These are phyloP conservation scores for Omphalea diandra DNA, from an alignment of 441 rosid species.

Conservation along the genomic window DNA sequence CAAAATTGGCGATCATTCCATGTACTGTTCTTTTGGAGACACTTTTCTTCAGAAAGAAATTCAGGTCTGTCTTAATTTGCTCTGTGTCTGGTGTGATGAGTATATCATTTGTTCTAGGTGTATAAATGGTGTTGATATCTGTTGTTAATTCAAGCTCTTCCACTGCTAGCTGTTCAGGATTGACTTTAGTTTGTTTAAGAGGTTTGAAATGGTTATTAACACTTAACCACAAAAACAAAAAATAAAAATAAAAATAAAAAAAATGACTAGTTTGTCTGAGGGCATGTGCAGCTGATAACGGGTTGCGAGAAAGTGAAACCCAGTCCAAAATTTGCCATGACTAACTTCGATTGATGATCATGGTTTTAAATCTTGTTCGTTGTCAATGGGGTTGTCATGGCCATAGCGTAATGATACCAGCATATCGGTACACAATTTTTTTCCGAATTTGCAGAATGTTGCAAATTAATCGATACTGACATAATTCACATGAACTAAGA, in stretches of 20 bases:
- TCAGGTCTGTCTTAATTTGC: constrained; percentile 59
- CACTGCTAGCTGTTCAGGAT: not conserved
- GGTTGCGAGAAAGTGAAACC: not conserved
- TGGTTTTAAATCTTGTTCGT: no score
- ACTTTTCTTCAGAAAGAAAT: constrained; percentile 85
- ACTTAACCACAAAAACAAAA: constrained; percentile 3
- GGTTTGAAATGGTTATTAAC: not conserved
- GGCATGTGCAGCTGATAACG: constrained; percentile 9
- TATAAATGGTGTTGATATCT: not conserved
- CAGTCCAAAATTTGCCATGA: not conserved
- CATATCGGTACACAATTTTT: no score
- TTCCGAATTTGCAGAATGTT: no score
- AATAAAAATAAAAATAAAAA: constrained; percentile 8
- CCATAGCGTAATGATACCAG: no score
- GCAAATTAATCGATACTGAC: no score
- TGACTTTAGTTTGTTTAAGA: not conserved
- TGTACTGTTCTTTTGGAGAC: constrained; percentile 98
- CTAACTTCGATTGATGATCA: not conserved
- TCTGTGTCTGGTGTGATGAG: constrained; percentile 3
- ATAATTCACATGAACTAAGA: no score
- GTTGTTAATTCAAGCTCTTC: not conserved
- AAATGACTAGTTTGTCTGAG: not conserved
- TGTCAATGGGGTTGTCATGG: no score
- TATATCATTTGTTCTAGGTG: constrained; percentile 5
- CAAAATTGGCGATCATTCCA: constrained; percentile 97